Percentiles rank a stretch among this genome's conserved stretches.
Conservation (phyloP, 495 filamentous ascomycete genomes). For the Bacidia gigantensis region DNA sequence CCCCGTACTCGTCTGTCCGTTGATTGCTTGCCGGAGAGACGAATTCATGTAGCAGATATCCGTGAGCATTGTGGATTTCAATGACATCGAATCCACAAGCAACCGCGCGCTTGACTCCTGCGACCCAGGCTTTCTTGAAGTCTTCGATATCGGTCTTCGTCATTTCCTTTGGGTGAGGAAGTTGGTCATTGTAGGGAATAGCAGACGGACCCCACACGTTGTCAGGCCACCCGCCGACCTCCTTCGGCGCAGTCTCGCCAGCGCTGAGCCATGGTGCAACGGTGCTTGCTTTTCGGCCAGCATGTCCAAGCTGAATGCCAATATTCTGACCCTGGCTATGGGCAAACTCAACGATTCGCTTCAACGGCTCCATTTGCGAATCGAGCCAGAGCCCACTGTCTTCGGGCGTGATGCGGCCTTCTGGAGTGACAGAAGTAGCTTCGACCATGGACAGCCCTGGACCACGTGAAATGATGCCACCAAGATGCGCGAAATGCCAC, state of each 20-base stretch:
- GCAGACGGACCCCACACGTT: conserved; percentile 42
- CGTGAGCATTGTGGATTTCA: conserved; percentile 45
- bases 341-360: conserved; percentile 50
- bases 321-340: conserved; percentile 57
- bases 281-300: conserved; percentile 59
- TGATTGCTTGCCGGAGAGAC: conserved; percentile 44
- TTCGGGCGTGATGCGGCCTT: conserved; percentile 68
- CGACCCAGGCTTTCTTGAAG: conserved; percentile 42
- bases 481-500: conserved; percentile 49
- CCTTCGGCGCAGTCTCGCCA: conserved; percentile 36
- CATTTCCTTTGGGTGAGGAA: conserved; percentile 40
- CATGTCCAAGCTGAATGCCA: conserved; percentile 63
- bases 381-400: conserved; percentile 64
- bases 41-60: conserved; percentile 57
- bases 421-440: conserved; percentile 52
- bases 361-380: conserved; percentile 49
- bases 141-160: conserved; percentile 41
- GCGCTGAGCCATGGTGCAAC: conserved; percentile 50
- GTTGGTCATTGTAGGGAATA: conserved; percentile 37
- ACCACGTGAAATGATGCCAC: conserved; percentile 50
- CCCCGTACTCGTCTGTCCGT: conserved; percentile 52
- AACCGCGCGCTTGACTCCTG: conserved; percentile 40
- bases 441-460: conserved; percentile 58
- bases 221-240: conserved; percentile 48
- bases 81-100: conserved; percentile 46